Percentiles rank a stretch among this genome's conserved stretches.
phyloP scores from a whole-genome alignment of 345 rosid genomes.

The Dipteronia dyeriana region DNA sequence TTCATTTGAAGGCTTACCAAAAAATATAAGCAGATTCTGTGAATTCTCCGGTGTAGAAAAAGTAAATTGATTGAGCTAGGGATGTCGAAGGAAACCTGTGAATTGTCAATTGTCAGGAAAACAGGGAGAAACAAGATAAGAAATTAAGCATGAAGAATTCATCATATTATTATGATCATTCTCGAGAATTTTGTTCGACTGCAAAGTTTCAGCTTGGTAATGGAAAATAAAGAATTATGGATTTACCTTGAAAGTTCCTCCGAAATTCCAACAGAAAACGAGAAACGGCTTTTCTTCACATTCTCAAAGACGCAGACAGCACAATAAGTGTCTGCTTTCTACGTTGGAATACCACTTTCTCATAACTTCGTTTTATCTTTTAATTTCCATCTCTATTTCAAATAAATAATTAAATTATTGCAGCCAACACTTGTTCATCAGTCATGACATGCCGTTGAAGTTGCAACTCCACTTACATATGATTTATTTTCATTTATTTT shows the following conservation, averaged over 20 bases:
- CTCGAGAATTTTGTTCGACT: too few species aligned
- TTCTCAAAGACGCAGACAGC: conserved; percentile 3
- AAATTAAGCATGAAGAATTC: background rate
- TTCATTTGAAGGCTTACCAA: conserved; percentile 3
- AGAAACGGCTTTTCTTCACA: conserved; percentile 16
- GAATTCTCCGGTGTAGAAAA: background rate
- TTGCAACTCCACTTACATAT: background rate
- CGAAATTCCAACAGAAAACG: conserved; percentile 15
- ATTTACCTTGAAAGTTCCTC: conserved; percentile 19
- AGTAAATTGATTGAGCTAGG: background rate
- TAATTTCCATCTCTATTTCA: background rate
- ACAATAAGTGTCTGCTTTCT: conserved; percentile 29
- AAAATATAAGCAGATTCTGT: conserved; percentile 6
- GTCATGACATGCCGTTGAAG: background rate
- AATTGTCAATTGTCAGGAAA: background rate
- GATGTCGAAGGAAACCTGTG: conserved; percentile 28
- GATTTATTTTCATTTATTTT: background rate
- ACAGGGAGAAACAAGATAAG: background rate
- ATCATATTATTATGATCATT: too few species aligned
- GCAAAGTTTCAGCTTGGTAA: too few species aligned
- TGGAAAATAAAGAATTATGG: too few species aligned
- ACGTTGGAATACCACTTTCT: conserved; percentile 50
- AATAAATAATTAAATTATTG: background rate
- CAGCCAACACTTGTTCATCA: background rate
- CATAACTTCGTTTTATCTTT: background rate